These are phyloP conservation scores for Tulasnella sp. DNA, from an alignment of 768 basidiomycete species.

Conservation along the genomic window DNA sequence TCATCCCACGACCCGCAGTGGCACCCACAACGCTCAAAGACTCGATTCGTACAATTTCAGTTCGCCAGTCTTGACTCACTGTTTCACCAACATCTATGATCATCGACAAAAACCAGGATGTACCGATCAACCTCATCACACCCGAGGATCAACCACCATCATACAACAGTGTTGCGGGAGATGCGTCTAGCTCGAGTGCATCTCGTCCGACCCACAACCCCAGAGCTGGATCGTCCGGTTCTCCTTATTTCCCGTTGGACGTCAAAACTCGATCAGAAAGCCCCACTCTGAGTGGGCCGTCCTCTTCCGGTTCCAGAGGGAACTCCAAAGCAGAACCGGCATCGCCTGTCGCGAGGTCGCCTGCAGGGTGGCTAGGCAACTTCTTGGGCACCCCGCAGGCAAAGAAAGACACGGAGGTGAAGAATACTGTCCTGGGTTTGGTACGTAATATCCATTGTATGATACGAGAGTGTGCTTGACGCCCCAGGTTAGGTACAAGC, in stretches of 20 bases:
- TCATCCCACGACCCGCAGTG: no score
- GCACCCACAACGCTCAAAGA: no score
- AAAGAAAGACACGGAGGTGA: constrained; percentile 16
- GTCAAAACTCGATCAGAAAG: not conserved
- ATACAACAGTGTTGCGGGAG: no score
- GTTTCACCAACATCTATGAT: no score
- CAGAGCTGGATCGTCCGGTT: no score
- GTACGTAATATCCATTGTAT: not conserved
- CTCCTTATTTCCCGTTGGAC: not conserved
- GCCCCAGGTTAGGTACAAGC: constrained; percentile 30
- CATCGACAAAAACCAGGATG: no score
- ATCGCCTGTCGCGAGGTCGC: not conserved
- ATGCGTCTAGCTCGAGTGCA: no score
- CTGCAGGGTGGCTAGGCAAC: constrained; percentile 3
- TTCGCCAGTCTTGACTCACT: no score
- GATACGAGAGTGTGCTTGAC: not conserved
- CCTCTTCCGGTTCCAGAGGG: not conserved
- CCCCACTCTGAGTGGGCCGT: not conserved
- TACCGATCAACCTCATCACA: no score
- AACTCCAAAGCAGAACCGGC: not conserved
- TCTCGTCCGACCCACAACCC: no score
- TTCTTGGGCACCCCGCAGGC: constrained; percentile 15
- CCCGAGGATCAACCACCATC: no score
- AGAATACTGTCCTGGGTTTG: constrained; percentile 16
- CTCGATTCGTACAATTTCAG: no score